Conservation (phyloP, 176 grass and related monocot genomes). For the Tillandsia leiboldiana region DNA sequence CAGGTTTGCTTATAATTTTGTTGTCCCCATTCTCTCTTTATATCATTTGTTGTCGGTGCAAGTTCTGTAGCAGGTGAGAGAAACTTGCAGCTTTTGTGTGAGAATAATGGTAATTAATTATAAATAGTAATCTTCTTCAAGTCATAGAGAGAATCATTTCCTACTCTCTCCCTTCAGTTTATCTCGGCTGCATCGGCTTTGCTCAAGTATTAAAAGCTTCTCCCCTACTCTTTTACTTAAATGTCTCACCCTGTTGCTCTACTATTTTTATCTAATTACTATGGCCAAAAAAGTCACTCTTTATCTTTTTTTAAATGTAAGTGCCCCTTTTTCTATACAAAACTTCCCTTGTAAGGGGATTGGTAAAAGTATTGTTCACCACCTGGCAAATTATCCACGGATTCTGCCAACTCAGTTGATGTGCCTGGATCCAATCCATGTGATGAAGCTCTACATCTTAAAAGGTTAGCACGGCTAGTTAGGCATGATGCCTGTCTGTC, state of each 20-base stretch:
- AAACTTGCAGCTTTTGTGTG: slow-evolving; percentile 11
- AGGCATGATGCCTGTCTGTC: slow-evolving; percentile 92
- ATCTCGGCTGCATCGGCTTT: neutral
- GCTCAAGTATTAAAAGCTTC: neutral
- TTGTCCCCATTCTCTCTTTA: slow-evolving; percentile 21
- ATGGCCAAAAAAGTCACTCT: slow-evolving; percentile 19
- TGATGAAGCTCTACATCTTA: slow-evolving; percentile 55
- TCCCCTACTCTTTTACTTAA: neutral
- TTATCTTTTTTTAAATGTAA: slow-evolving; percentile 34
- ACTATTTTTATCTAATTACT: slow-evolving; percentile 21
- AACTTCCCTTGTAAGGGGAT: slow-evolving; percentile 88
- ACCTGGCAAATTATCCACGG: slow-evolving; percentile 39
- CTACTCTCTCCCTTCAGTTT: slow-evolving; percentile 4
- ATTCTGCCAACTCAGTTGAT: slow-evolving; percentile 57
- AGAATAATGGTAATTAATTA: slow-evolving; percentile 11
- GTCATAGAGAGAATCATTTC: slow-evolving; percentile 12
- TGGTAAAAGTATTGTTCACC: slow-evolving; percentile 33
- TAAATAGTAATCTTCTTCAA: slow-evolving; percentile 14
- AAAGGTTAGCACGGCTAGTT: slow-evolving; percentile 99
- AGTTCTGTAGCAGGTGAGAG: slow-evolving; percentile 9
- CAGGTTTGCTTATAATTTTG: slow-evolving; percentile 34
- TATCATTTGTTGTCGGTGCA: slow-evolving; percentile 15
- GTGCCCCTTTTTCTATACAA: slow-evolving; percentile 22
- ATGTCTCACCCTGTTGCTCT: slow-evolving; percentile 20
- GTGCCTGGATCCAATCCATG: slow-evolving; percentile 57